phyloP scores from a whole-genome alignment of 2,329 filamentous ascomycete species.

The Diplodia corticola region DNA sequence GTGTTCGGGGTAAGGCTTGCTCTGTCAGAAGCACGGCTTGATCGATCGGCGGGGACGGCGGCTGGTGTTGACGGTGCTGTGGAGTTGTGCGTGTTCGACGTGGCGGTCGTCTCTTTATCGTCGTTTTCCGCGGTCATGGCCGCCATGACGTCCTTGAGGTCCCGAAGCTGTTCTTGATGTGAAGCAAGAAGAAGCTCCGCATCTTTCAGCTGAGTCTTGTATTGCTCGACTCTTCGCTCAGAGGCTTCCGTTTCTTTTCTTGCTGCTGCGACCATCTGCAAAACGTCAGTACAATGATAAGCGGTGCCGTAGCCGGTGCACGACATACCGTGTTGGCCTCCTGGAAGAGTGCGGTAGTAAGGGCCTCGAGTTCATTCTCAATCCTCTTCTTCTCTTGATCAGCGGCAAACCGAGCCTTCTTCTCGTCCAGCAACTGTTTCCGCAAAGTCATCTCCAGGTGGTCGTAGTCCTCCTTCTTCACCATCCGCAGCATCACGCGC shows the following conservation, averaged over 20 bases:
- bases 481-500: slow-evolving; percentile 63
- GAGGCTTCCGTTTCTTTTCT: slow-evolving; percentile 80
- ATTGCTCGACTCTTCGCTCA: slow-evolving; percentile 82
- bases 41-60: slow-evolving; percentile 58
- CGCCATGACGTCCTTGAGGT: slow-evolving; percentile 92
- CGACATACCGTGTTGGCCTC: slow-evolving; percentile 79
- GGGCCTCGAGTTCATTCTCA: slow-evolving; percentile 84
- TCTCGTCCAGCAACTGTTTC: slow-evolving; percentile 46
- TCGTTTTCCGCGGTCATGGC: slow-evolving; percentile 74
- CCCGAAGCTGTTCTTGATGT: slow-evolving; percentile 87
- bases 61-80: slow-evolving; percentile 78
- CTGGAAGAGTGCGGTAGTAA: slow-evolving; percentile 93
- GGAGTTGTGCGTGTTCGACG: slow-evolving; percentile 64
- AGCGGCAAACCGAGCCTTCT: slow-evolving; percentile 42
- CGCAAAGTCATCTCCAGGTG: slow-evolving; percentile 44
- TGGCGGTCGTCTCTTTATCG: slow-evolving; percentile 57
- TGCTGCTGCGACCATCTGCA: slow-evolving; percentile 83
- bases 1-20: slow-evolving; percentile 49
- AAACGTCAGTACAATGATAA: slow-evolving; percentile 26
- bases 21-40: slow-evolving; percentile 61
- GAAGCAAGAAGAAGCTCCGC: slow-evolving; percentile 82
- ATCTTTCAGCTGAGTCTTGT: slow-evolving; percentile 81
- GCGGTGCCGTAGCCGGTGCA: not conserved
- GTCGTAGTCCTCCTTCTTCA: slow-evolving; percentile 74
- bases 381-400: slow-evolving; percentile 78